Percentiles rank a stretch among this genome's conserved stretches.
Conservation (phyloP, 805 yeast species). For the Dipodascus geniculatus region DNA sequence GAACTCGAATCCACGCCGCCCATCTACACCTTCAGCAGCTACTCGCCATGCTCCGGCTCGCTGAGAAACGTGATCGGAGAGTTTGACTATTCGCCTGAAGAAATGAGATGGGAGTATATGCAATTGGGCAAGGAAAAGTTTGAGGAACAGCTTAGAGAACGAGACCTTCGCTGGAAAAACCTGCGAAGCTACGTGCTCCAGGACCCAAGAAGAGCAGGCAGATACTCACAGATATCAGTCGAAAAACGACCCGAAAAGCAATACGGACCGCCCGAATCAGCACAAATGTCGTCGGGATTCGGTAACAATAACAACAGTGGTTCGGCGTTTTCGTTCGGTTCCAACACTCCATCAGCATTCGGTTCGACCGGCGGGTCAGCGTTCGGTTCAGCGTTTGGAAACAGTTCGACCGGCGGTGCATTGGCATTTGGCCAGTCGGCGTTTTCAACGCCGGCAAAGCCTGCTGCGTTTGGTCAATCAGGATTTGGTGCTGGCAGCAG, state of each 20-base stretch:
- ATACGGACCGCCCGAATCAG: background rate
- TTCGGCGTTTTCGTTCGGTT: conserved; percentile 11
- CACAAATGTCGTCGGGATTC: background rate
- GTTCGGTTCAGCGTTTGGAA: conserved; percentile 1
- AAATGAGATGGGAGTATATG: background rate
- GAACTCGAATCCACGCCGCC: background rate
- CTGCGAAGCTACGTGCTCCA: background rate
- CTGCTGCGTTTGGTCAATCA: background rate
- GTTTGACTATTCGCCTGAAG: background rate
- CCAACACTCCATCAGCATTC: conserved; percentile 10
- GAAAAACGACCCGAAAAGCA: background rate
- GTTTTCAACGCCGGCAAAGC: background rate
- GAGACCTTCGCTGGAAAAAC: background rate
- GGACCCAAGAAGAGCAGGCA: background rate
- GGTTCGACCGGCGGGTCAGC: conserved; percentile 11
- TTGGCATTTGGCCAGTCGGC: background rate
- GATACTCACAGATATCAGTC: background rate
- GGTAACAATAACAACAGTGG: background rate
- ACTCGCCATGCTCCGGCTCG: background rate
- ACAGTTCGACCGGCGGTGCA: background rate
- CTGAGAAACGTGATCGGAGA: background rate
- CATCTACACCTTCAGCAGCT: background rate
- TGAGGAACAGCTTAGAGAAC: background rate
- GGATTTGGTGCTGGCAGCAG: background rate
- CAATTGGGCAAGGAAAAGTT: background rate